Evolutionary conservation across 2,329 filamentous ascomycete species (phyloP), one percentile per base, ranked within the genome.

Genomic region (Aspergillus unguis): DNA sequence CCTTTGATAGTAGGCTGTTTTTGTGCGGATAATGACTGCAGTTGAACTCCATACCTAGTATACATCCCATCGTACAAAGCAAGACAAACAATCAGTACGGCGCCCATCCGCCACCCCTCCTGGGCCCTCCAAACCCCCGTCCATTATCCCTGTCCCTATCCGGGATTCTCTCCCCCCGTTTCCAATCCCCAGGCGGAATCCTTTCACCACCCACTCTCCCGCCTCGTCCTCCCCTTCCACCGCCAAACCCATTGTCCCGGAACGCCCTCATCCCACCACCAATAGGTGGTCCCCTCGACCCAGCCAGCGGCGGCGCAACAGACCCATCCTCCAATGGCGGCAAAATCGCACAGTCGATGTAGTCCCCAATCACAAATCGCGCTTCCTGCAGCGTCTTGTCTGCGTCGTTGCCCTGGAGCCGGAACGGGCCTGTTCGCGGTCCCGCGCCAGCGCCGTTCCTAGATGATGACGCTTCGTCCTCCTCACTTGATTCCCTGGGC

Each of bases 311-410:
- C 35, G 87, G 83, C 40, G 85, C 85, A 36, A 95, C 85, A 31
- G 82, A 82, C 0, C 91, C 91, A 67, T 92, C 87, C 31, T 82
- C 75, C 27, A 88, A 74, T 1, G 90, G 89, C 38, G 89, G 85
- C 51, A 92, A 76, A 54, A 96, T 85, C 4, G 90, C 88, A 68
- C 89, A 92, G 53, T 87, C 86, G 37, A 97, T 80, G 66, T 88
- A 95, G 71, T 97, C 92, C 0, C 92, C 92, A 57, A 94, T 87
- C 8, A 96, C 87, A 64, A 96, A 95, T 25, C 86, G 82, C 32
- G 83, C 85, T 49, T 95, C 89, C 35, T 79, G 79, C 31, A 97
- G 73, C 6, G 88, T 92, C 74, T 87, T 92, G 28, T 85, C 79
- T 8, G 83, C 80, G 28, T 89, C 85, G 5, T 81, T 81, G 32